phyloP scores from a whole-genome alignment of 2,329 filamentous ascomycete species.

The Aspergillus sp. region DNA sequence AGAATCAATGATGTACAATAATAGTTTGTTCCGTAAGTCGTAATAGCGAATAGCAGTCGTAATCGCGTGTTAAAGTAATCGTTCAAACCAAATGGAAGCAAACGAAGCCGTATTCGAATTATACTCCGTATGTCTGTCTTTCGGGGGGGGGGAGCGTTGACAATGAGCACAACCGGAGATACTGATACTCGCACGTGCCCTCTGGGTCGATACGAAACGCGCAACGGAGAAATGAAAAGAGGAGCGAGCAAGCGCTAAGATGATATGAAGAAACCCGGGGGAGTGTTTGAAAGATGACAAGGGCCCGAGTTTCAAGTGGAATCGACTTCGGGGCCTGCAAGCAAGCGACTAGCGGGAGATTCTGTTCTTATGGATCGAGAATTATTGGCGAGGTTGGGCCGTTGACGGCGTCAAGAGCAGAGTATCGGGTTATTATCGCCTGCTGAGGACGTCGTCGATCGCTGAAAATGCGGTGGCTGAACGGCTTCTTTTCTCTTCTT shows the following conservation, averaged over 20 bases:
- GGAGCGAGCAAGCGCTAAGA: neutral
- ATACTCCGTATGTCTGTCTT: too few relatives aligned
- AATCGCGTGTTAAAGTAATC: neutral
- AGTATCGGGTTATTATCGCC: neutral
- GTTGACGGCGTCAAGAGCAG: constrained; percentile 1
- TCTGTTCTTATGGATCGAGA: constrained; percentile 1
- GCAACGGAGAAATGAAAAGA: neutral
- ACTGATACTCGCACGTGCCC: neutral
- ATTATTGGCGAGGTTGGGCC: constrained; percentile 17
- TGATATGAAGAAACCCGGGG: neutral
- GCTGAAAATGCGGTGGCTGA: constrained; percentile 31
- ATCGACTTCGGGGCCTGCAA: neutral
- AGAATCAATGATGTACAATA: neutral
- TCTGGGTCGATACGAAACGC: neutral
- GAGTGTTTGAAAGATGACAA: neutral
- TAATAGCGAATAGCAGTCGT: neutral
- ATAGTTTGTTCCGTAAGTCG: neutral
- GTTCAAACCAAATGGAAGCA: too few relatives aligned
- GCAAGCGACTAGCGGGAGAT: neutral
- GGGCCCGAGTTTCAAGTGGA: neutral
- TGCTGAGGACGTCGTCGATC: neutral
- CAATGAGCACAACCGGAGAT: neutral
- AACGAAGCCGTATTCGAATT: too few relatives aligned
- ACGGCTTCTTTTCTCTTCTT: constrained; percentile 11
- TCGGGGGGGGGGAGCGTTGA: neutral